Conservation (phyloP, 805 yeast species). For the Nakazawaea anatomiae region DNA sequence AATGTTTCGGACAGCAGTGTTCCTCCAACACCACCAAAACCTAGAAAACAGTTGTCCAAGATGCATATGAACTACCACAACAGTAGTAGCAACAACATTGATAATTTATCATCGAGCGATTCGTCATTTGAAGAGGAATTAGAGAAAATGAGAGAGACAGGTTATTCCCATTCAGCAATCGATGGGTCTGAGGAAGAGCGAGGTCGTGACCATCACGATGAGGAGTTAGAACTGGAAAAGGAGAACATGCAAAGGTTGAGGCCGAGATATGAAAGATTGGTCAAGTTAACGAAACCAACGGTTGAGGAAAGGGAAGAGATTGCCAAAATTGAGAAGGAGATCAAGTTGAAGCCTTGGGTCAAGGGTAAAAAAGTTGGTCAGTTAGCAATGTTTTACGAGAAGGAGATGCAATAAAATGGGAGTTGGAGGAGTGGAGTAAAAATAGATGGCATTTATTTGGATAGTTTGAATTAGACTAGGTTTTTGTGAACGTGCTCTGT, state of each 20-base stretch:
- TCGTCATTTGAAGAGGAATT: not conserved
- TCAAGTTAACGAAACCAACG: conserved; percentile 4
- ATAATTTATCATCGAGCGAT: not conserved
- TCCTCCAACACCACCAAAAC: conserved; percentile 4
- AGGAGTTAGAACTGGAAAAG: not conserved
- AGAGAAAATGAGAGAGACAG: not conserved
- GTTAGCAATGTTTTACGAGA: conserved; percentile 44
- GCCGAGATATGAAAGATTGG: conserved; percentile 5
- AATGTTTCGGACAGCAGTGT: not conserved
- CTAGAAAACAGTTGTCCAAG: conserved; percentile 1
- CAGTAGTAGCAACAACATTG: not conserved
- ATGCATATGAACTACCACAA: not conserved
- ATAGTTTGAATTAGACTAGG: too few species aligned
- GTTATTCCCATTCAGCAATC: too few species aligned
- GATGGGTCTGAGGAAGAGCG: too few species aligned
- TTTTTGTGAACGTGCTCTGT: too few species aligned
- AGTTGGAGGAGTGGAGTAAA: too few species aligned
- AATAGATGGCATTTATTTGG: too few species aligned
- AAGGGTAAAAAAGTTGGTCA: conserved; percentile 50
- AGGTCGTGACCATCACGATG: not conserved
- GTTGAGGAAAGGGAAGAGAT: not conserved
- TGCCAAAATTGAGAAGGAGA: not conserved
- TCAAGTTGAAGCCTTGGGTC: conserved; percentile 21
- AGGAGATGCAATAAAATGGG: conserved; percentile 19
- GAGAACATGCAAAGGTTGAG: not conserved